phyloP scores from a whole-genome alignment of 305 asterid species.

The Fraxinus xanthoxyloides region DNA sequence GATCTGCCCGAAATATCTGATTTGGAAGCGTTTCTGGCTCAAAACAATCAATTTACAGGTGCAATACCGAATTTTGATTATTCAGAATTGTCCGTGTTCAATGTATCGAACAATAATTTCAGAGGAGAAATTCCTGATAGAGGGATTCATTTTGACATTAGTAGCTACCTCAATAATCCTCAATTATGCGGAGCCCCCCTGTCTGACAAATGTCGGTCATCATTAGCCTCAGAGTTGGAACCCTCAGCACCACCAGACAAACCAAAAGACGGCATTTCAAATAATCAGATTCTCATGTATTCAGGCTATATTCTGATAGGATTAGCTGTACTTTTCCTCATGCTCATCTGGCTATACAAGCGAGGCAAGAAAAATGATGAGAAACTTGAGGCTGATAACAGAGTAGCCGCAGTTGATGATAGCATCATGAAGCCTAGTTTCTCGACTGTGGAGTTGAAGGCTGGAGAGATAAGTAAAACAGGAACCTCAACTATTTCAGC shows the following conservation, averaged over 20 bases:
- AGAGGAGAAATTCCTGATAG: constrained; percentile 48
- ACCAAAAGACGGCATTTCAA: constrained; percentile 23
- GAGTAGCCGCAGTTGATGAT: constrained; percentile 30
- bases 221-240: constrained; percentile 5
- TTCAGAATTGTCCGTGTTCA: constrained; percentile 30
- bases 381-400: constrained; percentile 19
- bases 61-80: constrained; percentile 36
- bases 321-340: constrained; percentile 35
- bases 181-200: constrained; percentile 51
- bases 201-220: constrained; percentile 33
- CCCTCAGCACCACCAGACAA: background rate
- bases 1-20: constrained; percentile 35
- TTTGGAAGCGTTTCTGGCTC: constrained; percentile 33
- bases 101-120: constrained; percentile 52
- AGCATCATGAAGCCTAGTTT: constrained; percentile 32
- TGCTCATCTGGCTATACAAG: constrained; percentile 38
- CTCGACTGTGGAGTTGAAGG: constrained; percentile 43
- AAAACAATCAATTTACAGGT: constrained; percentile 35
- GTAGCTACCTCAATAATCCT: constrained; percentile 44
- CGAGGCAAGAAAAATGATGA: constrained; percentile 32
- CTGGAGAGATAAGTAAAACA: constrained; percentile 24
- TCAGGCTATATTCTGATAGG: constrained; percentile 54
- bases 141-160: constrained; percentile 25
- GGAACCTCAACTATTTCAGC: constrained; percentile 32
- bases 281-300: constrained; percentile 57